phyloP scores from a whole-genome alignment of 352 stramenopile genomes.

The Phytopythium ostracodes region DNA sequence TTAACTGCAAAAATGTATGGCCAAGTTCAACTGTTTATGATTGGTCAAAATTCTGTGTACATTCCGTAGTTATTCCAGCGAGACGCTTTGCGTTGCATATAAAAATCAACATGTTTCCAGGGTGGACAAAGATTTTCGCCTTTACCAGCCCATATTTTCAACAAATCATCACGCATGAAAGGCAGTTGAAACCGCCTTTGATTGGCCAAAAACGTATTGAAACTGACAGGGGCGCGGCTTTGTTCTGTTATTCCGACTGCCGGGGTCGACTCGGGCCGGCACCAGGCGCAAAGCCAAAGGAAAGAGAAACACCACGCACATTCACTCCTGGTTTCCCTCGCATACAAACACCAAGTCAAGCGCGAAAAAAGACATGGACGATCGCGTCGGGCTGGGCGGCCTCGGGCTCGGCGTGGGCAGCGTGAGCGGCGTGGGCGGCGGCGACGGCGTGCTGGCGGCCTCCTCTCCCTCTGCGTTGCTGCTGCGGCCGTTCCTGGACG shows the following conservation, averaged over 20 bases:
- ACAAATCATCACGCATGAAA: not conserved
- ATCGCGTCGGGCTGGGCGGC: not conserved
- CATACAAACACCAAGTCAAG: not conserved
- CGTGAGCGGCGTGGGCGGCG: not conserved
- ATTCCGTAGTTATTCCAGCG: not conserved
- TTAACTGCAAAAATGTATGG: not conserved
- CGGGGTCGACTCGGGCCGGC: no score
- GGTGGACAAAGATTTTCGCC: not conserved
- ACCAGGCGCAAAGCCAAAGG: not conserved
- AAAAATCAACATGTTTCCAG: not conserved
- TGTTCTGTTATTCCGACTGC: not conserved
- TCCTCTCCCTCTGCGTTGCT: conserved; percentile 9
- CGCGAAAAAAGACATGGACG: not conserved
- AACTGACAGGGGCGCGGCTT: not conserved
- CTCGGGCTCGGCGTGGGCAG: not conserved
- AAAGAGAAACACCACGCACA: not conserved
- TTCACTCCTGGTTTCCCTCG: not conserved
- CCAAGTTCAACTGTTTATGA: not conserved
- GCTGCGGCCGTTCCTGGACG: conserved; percentile 19
- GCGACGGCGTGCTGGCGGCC: conserved; percentile 1
- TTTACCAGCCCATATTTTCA: not conserved
- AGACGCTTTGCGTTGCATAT: not conserved
- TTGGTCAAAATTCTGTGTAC: not conserved
- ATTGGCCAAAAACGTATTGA: not conserved
- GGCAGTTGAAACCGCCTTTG: not conserved